Base-by-base conservation (phyloP, 192 early-diverging fungal genomes). In the Rhizophagus prolifer region DNA sequence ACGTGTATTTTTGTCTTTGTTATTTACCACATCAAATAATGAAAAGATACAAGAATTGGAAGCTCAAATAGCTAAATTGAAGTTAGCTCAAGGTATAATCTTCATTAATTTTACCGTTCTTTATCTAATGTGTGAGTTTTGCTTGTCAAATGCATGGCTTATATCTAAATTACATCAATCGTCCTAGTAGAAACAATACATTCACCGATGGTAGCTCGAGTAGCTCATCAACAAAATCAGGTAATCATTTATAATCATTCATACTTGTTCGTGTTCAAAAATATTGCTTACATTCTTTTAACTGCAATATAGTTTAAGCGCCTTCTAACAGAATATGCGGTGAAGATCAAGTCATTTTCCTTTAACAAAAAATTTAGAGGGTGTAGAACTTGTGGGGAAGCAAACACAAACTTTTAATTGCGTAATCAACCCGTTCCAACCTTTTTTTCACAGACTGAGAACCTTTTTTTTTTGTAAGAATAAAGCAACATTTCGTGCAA, bases 241-340 rank as follows among this genome's bases (percentile, higher is more conserved):
- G 6, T 62, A 62, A 62, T 62, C 28, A 62, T 62, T 62, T 62
- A 62, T n/a, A 26, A 62, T 26, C 60, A 62, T 26, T 62, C 60
- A 28, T 62, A 61, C 25, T 61, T 61, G n/a, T 61, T 61, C 59
- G 60, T 62, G 25, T 62, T 62, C 28, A 62, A 62, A 62, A 26
- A 8, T 62, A 62, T 62, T 62, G 8, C 60, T 3, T 62, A 62
- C n/a, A 62, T 28, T 62, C 60, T 61, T 61, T 61, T 26, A 63
- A 63, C 61, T 63, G 1, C 23, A 63, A 62, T 26, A 28, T 62
- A 62, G 60, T 21, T 9, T 26, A 63, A 10, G 61, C 61, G 30
- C 10, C 2, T 25, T 28, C 60, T 28, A 62, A 28, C 1, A 9
- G 1, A 31, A 31, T 31, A 3, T 3, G 31, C 31, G 31, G 31